Evolutionary conservation across 108 stramenopile species (phyloP), one percentile per base, ranked within the genome.

Genomic region (Cyclotella choctawhatcheeana): DNA sequence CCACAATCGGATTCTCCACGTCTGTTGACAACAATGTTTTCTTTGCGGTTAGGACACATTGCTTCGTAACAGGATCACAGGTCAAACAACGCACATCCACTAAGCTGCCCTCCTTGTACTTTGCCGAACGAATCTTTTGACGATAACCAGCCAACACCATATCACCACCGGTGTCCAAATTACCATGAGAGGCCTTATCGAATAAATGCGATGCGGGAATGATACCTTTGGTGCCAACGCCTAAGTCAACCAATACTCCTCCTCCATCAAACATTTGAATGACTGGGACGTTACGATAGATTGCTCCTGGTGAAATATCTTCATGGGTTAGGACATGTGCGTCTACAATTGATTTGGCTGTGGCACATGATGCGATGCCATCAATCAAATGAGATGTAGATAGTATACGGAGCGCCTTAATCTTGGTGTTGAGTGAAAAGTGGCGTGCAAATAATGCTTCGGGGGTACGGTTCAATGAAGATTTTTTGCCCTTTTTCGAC

Each of bases 11-110:
- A 52, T 85, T 64, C 12, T 81, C 50, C 17, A 69, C 44, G 27
- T 91, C 79, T 30, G 65, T 71, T 8, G 84, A 64, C 33, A 96
- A 68, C 22, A 96, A 58, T 8, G 80, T 72, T 64, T 91, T 92
- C 65, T 93, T 93, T 22, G 91, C 89, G 20, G 95, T 93, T 10
- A 92, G 69, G 18, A 89, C 44, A 71, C 92, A 96, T 44, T 81
- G 79, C 27, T 88, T 88, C 18, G 67, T 58, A 10, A 30, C 44
- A 24, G 76, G 73, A 70, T 93, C 88, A 1, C 88, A 85, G 21
- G 72, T 77, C 58, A 96, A 81, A 53, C 88, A 88, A 17, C 94
- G 79, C 8, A 95, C 90, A 72, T 88, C 86, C 1, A 95, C 82
- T 45, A 87, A 82, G 50, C 84, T 85, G 47, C 89, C 92, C 14